A percentile compares a stretch with the other conserved stretches of the same genome.
Conservation (phyloP, 768 basidiomycete genomes). For the Strobilomyces echinocephalus region DNA sequence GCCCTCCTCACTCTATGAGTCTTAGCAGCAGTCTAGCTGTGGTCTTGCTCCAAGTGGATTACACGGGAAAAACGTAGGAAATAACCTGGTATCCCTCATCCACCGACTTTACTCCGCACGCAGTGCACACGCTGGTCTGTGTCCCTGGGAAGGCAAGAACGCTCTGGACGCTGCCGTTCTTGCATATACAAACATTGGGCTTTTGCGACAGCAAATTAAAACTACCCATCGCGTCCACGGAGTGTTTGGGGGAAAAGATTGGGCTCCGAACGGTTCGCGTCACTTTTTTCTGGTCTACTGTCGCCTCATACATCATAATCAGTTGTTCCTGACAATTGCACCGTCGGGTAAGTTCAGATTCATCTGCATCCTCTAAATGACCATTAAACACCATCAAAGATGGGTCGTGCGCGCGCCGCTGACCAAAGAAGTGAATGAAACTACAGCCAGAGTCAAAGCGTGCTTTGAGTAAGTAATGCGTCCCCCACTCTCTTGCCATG, state of each 20-base stretch:
- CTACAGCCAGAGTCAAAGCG: constrained; percentile 55
- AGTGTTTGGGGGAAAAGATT: constrained; percentile 68
- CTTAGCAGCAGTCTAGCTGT: constrained; percentile 62
- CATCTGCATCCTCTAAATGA: background rate
- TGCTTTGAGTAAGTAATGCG: constrained; percentile 65
- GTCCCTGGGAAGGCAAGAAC: constrained; percentile 83
- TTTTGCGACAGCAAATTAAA: constrained; percentile 74
- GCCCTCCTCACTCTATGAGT: constrained; percentile 63
- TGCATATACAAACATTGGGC: constrained; percentile 48
- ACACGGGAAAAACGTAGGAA: constrained; percentile 65
- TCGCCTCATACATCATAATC: background rate
- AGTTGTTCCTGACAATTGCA: constrained; percentile 84
- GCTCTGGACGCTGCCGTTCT: constrained; percentile 79
- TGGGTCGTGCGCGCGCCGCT: constrained; percentile 74
- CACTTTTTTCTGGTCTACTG: background rate
- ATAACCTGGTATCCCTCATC: background rate
- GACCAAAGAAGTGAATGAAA: constrained; percentile 52
- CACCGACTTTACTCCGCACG: background rate
- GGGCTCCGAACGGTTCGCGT: constrained; percentile 64
- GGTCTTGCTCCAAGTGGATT: constrained; percentile 57
- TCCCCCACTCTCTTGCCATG: background rate
- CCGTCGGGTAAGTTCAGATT: constrained; percentile 48
- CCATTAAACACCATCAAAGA: constrained; percentile 28
- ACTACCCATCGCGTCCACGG: constrained; percentile 79
- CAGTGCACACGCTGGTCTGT: constrained; percentile 73